Conservation (phyloP, 2,329 filamentous ascomycete species). For the Aspergillus sp. region DNA sequence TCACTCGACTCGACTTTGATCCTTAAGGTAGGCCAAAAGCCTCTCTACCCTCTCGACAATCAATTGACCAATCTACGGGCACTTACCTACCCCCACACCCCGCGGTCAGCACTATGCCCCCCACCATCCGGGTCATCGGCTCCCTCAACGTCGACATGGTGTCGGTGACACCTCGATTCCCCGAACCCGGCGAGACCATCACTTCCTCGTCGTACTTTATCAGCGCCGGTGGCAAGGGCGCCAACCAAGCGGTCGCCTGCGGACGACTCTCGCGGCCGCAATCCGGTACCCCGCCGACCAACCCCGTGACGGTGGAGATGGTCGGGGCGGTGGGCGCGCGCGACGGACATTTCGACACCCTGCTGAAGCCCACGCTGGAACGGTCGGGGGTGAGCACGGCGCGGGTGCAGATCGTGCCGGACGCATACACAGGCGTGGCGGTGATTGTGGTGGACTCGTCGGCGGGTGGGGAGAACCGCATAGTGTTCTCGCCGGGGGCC, state of each 20-base stretch:
- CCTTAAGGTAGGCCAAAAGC: too few relatives aligned
- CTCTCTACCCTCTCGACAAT: neutral
- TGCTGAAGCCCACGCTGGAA: conserved; percentile 59
- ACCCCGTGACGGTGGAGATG: conserved; percentile 60
- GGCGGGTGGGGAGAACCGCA: conserved; percentile 70
- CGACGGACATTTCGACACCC: conserved; percentile 62
- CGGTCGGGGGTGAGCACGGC: conserved; percentile 62
- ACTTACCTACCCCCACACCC: neutral
- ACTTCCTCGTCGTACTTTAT: conserved; percentile 75
- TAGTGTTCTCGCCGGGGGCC: conserved; percentile 70
- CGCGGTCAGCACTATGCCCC: conserved; percentile 31
- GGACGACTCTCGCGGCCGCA: conserved; percentile 71
- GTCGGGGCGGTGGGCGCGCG: conserved; percentile 66
- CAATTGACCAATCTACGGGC: neutral
- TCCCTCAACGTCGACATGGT: conserved; percentile 95
- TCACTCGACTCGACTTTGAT: too few relatives aligned
- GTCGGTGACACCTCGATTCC: conserved; percentile 80
- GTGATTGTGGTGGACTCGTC: conserved; percentile 74
- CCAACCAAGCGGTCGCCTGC: conserved; percentile 90
- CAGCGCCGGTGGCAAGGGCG: conserved; percentile 88
- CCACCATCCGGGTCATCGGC: conserved; percentile 76
- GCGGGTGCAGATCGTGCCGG: conserved; percentile 48
- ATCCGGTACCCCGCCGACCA: conserved; percentile 14
- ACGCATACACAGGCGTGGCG: conserved; percentile 65
- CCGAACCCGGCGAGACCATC: conserved; percentile 81